phyloP scores from a whole-genome alignment of 768 basidiomycete species.

The Kwoniella mangroviensis region DNA sequence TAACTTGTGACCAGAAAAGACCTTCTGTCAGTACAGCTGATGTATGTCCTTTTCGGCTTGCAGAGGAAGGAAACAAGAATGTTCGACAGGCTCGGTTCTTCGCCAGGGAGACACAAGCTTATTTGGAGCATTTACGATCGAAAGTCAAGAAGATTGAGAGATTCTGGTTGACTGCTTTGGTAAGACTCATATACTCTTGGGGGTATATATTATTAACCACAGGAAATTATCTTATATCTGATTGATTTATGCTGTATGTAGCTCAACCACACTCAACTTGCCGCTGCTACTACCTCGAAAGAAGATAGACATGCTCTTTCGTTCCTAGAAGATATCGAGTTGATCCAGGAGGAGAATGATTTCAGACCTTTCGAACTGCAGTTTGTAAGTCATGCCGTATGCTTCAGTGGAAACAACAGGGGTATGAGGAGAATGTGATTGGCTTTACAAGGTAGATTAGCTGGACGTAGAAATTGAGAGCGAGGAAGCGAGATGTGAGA shows the following conservation, averaged over 20 bases:
- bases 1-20: background rate
- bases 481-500: background rate
- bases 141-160: conserved; percentile 42
- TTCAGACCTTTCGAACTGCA: conserved; percentile 81
- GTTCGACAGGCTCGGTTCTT: conserved; percentile 24
- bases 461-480: background rate
- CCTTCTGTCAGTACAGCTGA: background rate
- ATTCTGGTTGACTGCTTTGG: conserved; percentile 53
- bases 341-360: conserved; percentile 73
- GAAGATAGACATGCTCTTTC: conserved; percentile 80
- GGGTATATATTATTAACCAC: too few species aligned
- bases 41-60: background rate
- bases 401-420: background rate
- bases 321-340: conserved; percentile 84
- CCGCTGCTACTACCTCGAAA: conserved; percentile 24
- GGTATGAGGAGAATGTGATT: too few species aligned
- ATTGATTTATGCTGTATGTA: background rate
- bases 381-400: conserved; percentile 69
- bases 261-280: conserved; percentile 22
- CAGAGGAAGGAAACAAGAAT: conserved; percentile 36
- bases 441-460: too few species aligned
- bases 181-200: conserved; percentile 15
- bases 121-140: conserved; percentile 31
- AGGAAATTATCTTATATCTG: background rate
- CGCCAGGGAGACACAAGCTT: conserved; percentile 28